Conservation (phyloP, 371 early-diverging fungal genomes). For the Actinomortierella wolfii region DNA sequence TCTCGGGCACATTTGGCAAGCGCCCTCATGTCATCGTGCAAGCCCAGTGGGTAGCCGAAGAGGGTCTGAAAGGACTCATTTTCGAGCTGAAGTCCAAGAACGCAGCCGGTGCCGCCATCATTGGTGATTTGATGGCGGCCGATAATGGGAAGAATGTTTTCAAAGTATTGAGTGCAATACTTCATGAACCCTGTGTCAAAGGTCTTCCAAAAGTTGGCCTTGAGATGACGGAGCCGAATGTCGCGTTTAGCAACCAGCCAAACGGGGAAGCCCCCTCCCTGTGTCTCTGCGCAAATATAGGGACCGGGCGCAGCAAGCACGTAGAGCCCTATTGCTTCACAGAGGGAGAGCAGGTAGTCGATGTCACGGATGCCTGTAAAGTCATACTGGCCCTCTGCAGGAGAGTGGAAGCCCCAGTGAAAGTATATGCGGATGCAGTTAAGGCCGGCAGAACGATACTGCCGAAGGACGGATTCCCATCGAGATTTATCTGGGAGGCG, state of each 20-base stretch:
- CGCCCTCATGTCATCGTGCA: conserved; percentile 84
- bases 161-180: conserved; percentile 76
- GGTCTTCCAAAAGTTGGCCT: conserved; percentile 65
- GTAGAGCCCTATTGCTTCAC: conserved; percentile 74
- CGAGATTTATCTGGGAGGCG: conserved; percentile 49
- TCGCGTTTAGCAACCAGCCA: conserved; percentile 84
- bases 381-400: conserved; percentile 72
- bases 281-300: conserved; percentile 89
- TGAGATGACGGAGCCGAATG: conserved; percentile 76
- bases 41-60: conserved; percentile 68
- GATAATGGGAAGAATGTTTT: conserved; percentile 76
- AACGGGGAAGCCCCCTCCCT: conserved; percentile 84
- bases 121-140: conserved; percentile 80
- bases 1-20: conserved; percentile 80
- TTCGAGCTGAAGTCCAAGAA: conserved; percentile 80
- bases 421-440: conserved; percentile 89
- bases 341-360: conserved; percentile 71
- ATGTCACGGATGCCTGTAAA: conserved; percentile 84
- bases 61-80: conserved; percentile 79
- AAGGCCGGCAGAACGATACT: conserved; percentile 74
- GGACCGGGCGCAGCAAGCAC: conserved; percentile 90
- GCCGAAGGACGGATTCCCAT: conserved; percentile 58
- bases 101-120: conserved; percentile 65
- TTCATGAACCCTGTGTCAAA: conserved; percentile 74
- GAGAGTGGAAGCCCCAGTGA: conserved; percentile 90